A percentile compares a stretch with the other conserved stretches of the same genome.
Conservation (phyloP, 495 filamentous ascomycete genomes). For the Hypoxylon subgilvum region DNA sequence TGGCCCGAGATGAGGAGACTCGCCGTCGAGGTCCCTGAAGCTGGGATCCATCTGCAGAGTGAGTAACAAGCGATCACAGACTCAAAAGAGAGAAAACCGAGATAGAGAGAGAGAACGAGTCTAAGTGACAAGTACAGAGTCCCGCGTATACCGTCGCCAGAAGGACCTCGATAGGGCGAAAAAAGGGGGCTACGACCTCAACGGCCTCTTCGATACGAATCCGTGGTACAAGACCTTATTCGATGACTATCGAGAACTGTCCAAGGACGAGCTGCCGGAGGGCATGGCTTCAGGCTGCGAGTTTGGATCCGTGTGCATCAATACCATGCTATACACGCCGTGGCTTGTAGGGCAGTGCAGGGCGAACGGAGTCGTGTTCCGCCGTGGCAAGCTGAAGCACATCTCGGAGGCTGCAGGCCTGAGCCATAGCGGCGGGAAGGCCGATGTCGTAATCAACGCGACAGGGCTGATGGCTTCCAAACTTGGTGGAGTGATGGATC, state of each 20-base stretch:
- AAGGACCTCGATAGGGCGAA: conserved; percentile 42
- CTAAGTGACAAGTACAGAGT: conserved; percentile 39
- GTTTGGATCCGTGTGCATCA: conserved; percentile 89
- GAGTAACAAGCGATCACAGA: conserved; percentile 23
- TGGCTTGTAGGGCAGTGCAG: conserved; percentile 82
- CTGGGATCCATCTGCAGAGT: conserved; percentile 89
- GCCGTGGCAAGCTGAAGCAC: conserved; percentile 64
- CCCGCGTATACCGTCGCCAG: conserved; percentile 50
- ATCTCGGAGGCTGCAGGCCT: conserved; percentile 70
- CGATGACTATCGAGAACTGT: conserved; percentile 68
- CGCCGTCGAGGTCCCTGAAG: conserved; percentile 76
- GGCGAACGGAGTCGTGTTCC: conserved; percentile 69
- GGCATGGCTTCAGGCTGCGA: conserved; percentile 70
- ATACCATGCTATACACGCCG: conserved; percentile 83
- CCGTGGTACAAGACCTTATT: conserved; percentile 87
- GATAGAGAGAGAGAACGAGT: background rate
- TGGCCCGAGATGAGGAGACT: conserved; percentile 72
- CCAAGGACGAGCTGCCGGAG: conserved; percentile 59
- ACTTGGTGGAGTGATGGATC: conserved; percentile 84
- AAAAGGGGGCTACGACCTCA: conserved; percentile 49
- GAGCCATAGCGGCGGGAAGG: conserved; percentile 66
- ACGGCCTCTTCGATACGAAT: conserved; percentile 62
- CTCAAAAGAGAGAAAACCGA: too few relatives aligned
- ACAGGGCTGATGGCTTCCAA: conserved; percentile 76
- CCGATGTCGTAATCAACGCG: conserved; percentile 83